phyloP scores from a whole-genome alignment of 371 early-diverging fungal genomes.

The Massospora cicadina region DNA sequence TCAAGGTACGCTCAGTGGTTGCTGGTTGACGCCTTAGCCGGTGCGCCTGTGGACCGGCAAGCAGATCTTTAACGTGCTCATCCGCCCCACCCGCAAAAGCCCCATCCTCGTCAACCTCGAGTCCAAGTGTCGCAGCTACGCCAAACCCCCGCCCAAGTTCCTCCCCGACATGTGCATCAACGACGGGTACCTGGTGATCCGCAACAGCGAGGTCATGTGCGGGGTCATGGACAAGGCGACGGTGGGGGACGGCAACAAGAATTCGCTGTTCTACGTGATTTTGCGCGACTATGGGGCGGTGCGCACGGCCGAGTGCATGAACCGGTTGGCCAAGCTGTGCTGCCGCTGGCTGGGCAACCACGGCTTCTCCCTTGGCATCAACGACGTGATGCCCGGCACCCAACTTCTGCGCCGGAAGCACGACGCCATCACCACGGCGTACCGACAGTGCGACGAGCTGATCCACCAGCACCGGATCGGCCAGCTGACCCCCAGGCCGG shows the following conservation, averaged over 20 bases:
- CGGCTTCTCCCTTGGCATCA: conserved; percentile 96
- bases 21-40: conserved; percentile 22
- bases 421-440: conserved; percentile 56
- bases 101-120: conserved; percentile 69
- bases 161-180: conserved; percentile 67
- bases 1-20: conserved; percentile 49
- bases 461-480: conserved; percentile 59
- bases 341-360: conserved; percentile 86
- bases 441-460: conserved; percentile 64
- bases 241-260: conserved; percentile 94
- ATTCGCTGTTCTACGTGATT: conserved; percentile 82
- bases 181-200: conserved; percentile 78
- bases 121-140: conserved; percentile 62
- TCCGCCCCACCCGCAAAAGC: conserved; percentile 63
- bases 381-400: conserved; percentile 90
- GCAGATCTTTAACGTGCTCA: conserved; percentile 59
- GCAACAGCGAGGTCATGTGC: conserved; percentile 86
- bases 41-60: conserved; percentile 42
- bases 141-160: conserved; percentile 30
- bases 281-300: conserved; percentile 80
- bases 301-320: conserved; percentile 85
- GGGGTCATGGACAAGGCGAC: conserved; percentile 91
- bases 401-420: conserved; percentile 61
- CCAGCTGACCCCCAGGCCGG: conserved; percentile 70
- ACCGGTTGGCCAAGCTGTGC: conserved; percentile 81